Evolutionary conservation across 768 basidiomycete genomes (phyloP).

Genomic region (Lactarius psammicola): DNA sequence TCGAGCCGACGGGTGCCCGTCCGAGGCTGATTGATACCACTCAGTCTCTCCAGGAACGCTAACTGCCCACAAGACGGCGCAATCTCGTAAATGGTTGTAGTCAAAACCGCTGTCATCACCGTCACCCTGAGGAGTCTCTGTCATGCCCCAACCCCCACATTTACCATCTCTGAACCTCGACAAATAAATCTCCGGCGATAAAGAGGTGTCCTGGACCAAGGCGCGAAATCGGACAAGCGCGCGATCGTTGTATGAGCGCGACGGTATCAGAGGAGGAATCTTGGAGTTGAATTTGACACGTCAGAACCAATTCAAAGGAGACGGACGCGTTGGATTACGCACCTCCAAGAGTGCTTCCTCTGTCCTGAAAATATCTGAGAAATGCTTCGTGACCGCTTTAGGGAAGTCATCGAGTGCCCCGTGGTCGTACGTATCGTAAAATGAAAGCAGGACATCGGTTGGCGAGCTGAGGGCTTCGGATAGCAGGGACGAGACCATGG

Average conservation of each 20-base stretch:
- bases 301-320: not conserved
- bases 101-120: slow-evolving; percentile 40
- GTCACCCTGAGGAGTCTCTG: slow-evolving; percentile 33
- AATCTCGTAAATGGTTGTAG: slow-evolving; percentile 57
- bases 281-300: slow-evolving; percentile 32
- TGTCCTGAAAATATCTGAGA: slow-evolving; percentile 34
- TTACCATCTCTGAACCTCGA: slow-evolving; percentile 42
- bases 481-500: slow-evolving; percentile 27
- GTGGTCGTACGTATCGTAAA: slow-evolving; percentile 23
- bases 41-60: slow-evolving; percentile 65
- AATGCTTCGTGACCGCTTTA: slow-evolving; percentile 34
- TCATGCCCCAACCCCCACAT: slow-evolving; percentile 77
- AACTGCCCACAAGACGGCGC: slow-evolving; percentile 68
- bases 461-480: slow-evolving; percentile 28
- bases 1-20: slow-evolving; percentile 28
- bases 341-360: slow-evolving; percentile 33
- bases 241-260: slow-evolving; percentile 44
- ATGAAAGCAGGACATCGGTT: slow-evolving; percentile 19
- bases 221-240: slow-evolving; percentile 68
- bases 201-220: slow-evolving; percentile 82
- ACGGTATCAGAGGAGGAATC: slow-evolving; percentile 57
- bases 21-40: slow-evolving; percentile 49
- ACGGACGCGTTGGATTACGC: not conserved
- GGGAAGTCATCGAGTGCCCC: slow-evolving; percentile 32
- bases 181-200: slow-evolving; percentile 71